A percentile compares a stretch with the other conserved stretches of the same genome.
Evolutionary conservation across 1,139 yeast species (phyloP).

Genomic region (Yamadazyma triangularis): DNA sequence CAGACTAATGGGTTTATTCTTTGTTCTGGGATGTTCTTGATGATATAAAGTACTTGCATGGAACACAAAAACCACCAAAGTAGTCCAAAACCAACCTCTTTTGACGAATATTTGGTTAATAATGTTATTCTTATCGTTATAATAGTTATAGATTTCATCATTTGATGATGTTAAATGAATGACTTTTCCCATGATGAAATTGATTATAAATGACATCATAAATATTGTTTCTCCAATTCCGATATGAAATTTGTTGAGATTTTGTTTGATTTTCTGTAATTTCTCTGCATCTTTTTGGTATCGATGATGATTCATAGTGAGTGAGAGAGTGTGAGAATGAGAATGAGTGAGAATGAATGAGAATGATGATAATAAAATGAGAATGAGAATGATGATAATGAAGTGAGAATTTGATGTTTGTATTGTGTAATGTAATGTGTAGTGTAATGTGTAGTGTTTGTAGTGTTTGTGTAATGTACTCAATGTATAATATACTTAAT

Average conservation of each 20-base stretch:
- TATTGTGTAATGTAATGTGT: too few relatives aligned
- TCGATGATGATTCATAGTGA: conserved; percentile 5
- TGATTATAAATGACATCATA: conserved; percentile 25
- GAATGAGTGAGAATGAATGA: too few relatives aligned
- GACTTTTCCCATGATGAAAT: conserved; percentile 28
- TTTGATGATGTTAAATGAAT: conserved; percentile 28
- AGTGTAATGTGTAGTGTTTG: too few relatives aligned
- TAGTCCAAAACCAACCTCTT: conserved; percentile 93
- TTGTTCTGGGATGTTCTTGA: conserved; percentile 9
- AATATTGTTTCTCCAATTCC: conserved; percentile 21
- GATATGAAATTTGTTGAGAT: conserved; percentile 7
- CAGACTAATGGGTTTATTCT: conserved; percentile 4
- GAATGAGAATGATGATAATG: too few relatives aligned
- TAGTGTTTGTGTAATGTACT: too few relatives aligned
- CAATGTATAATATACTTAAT: too few relatives aligned
- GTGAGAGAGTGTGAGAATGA: too few relatives aligned
- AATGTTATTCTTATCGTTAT: conserved; percentile 59
- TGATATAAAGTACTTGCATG: conserved; percentile 16
- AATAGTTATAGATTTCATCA: conserved; percentile 48
- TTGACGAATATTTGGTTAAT: conserved; percentile 76
- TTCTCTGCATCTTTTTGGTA: conserved; percentile 18
- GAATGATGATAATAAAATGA: too few relatives aligned
- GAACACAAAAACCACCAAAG: conserved; percentile 29
- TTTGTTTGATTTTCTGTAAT: background rate
- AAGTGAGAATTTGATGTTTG: too few relatives aligned